phyloP scores from a whole-genome alignment of 345 rosid genomes.

The Anacardium occidentale region DNA sequence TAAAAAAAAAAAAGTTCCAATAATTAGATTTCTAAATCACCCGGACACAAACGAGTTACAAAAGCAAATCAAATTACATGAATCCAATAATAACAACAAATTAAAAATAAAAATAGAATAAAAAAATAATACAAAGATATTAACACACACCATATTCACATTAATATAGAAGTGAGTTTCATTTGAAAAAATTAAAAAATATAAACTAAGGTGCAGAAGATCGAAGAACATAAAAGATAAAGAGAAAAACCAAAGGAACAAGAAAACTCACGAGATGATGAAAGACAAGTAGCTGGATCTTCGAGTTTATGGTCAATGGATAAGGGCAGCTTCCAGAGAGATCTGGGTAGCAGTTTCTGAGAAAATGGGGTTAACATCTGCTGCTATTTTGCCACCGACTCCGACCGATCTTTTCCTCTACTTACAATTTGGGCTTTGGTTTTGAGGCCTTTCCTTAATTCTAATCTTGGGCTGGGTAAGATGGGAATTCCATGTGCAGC shows the following conservation, averaged over 20 bases:
- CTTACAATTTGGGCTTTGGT: neutral
- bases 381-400: too few relatives aligned
- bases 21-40: neutral
- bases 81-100: neutral
- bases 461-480: too few relatives aligned
- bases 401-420: too few relatives aligned
- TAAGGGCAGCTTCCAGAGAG: neutral
- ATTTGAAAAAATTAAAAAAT: neutral
- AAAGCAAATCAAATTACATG: neutral
- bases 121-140: neutral
- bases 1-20: neutral
- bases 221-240: neutral
- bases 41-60: neutral
- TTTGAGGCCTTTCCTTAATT: neutral
- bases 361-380: neutral
- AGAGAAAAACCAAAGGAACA: neutral
- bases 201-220: constrained; percentile 4
- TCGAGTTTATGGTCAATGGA: constrained; percentile 8
- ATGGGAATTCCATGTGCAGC: too few relatives aligned
- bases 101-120: neutral
- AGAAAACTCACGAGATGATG: constrained; percentile 14
- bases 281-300: neutral
- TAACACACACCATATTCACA: neutral
- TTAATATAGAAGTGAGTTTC: neutral
- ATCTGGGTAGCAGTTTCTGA: neutral